A percentile compares a stretch with the other conserved stretches of the same genome.
Evolutionary conservation across 495 filamentous ascomycete genomes (phyloP).

Genomic region (Aspergillus bridgeri): DNA sequence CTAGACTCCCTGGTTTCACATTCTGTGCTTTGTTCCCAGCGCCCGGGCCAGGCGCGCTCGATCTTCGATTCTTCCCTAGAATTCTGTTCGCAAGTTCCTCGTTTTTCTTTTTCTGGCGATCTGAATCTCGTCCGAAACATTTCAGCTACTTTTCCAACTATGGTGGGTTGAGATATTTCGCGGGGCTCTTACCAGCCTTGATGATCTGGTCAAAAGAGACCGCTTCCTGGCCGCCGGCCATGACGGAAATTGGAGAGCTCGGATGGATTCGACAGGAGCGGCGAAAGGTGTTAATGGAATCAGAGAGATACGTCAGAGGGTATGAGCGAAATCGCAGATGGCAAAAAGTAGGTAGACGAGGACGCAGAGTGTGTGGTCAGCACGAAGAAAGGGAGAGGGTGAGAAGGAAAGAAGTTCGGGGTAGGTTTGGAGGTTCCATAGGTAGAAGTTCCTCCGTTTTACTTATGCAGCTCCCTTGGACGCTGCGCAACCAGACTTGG

Average conservation of each 20-base stretch:
- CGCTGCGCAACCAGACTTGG: not conserved
- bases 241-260: conserved; percentile 17
- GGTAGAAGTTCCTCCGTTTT: not conserved
- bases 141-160: not conserved
- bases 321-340: not conserved
- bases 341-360: not conserved
- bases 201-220: conserved; percentile 65
- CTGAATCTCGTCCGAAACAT: conserved; percentile 28
- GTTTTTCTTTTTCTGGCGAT: conserved; percentile 66
- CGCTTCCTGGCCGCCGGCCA: conserved; percentile 49
- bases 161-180: not conserved
- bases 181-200: conserved; percentile 48
- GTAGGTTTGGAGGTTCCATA: not conserved
- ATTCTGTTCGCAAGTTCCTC: conserved; percentile 69
- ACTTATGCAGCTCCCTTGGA: not conserved
- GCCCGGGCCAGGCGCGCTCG: conserved; percentile 53
- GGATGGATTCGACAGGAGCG: not conserved
- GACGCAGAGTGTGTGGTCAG: not conserved
- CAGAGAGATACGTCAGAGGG: not conserved
- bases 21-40: conserved; percentile 40
- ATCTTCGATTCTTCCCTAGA: conserved; percentile 60
- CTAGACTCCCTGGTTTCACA: conserved; percentile 54
- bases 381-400: not conserved
- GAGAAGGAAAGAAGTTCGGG: not conserved
- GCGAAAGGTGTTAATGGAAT: not conserved